These are phyloP conservation scores for Cystoisospora suis DNA, from an alignment of 169 alveolate genomes.

Conservation along the genomic window DNA sequence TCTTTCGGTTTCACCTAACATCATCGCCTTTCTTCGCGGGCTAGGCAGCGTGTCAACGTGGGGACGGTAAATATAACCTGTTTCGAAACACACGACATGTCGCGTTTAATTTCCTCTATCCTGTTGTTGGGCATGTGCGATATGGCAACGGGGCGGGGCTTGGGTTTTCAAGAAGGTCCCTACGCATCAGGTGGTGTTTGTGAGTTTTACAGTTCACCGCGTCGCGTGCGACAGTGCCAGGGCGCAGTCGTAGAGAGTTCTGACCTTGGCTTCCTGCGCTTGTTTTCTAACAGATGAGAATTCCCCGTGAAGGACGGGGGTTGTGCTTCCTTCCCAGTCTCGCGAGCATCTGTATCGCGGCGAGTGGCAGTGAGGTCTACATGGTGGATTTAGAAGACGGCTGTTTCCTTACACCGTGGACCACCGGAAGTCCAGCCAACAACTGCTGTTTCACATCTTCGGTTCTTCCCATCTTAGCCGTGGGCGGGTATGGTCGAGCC, in stretches of 20 bases:
- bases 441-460: slow-evolving; percentile 33
- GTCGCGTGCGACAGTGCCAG: no score
- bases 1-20: no score
- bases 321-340: not conserved
- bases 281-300: slow-evolving; percentile 13
- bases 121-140: no score
- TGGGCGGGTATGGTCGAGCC: slow-evolving; percentile 17
- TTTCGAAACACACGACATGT: no score
- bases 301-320: slow-evolving; percentile 31
- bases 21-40: no score
- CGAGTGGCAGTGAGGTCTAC: slow-evolving; percentile 27
- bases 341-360: slow-evolving; percentile 20
- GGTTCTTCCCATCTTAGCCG: slow-evolving; percentile 33
- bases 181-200: not conserved
- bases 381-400: slow-evolving; percentile 30
- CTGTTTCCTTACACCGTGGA: slow-evolving; percentile 35
- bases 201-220: not conserved
- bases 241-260: no score
- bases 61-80: no score
- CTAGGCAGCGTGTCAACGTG: no score
- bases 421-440: not conserved
- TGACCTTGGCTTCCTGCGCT: not conserved
- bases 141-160: no score
- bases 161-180: no score
- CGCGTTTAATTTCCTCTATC: no score